Base-by-base conservation (phyloP, 2,329 filamentous ascomycete species). In the Epichloe sibirici region DNA sequence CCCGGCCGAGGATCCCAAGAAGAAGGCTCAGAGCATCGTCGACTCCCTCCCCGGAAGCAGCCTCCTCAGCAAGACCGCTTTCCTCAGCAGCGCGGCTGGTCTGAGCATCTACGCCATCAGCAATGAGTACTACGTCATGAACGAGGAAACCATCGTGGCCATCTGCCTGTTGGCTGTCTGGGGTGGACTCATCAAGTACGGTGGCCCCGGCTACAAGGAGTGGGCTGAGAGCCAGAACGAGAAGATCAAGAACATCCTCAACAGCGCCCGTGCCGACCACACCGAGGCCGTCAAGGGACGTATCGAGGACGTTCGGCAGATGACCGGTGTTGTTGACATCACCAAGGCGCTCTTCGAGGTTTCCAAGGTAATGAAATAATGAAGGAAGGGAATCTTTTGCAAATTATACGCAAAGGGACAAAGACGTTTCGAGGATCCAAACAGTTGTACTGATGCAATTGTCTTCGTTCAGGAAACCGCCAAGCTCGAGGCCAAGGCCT, bases 41-140 rank as follows among this genome's bases (percentile, higher is more conserved):
- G 90, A 98, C 66, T 78, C 90, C 58, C 81, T 98, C 51, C 93
- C 93, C 66, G 93, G 94, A 64, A 95, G 82, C 81, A 91, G 81
- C 68, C 78, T 96, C 60, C 76, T 95, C 69, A 94, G 89, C 73
- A 98, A 98, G 85, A 90, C 89, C 63, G 93, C 93, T 66, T 91
- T 96, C 69, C 86, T 98, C 66, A 97, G 91, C 68, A 90, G 89
- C 65, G 85, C 86, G 60, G 88, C 93, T 66, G 91, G 87, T 75
- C 74, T 95, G 64, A 90, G 88, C 66, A 81, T 95, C 71, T 95
- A 93, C 69, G 93, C 90, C 67, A 90, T 98, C 75, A 94, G 88
- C 84, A 98, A 95, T 77, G 93, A 98, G 82, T 90, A 97, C 79
- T 97, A 96, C 75, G 90, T 98, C 70, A 81, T 98, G 75, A 98